Base-by-base conservation (phyloP, 2,329 filamentous ascomycete species). In the Claviceps maximensis region DNA sequence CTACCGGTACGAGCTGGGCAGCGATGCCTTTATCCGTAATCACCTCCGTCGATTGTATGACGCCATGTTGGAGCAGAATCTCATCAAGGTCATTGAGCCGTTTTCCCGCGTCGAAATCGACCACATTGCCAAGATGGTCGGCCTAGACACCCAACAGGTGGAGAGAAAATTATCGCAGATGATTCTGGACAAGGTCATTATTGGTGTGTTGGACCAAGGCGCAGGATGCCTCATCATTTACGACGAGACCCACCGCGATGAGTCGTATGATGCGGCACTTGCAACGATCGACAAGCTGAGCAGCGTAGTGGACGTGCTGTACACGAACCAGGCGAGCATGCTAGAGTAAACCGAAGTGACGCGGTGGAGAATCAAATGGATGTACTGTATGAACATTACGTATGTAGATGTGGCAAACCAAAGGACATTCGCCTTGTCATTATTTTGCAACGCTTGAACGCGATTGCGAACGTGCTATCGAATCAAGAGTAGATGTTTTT, bases 81-180 rank as follows among this genome's bases (percentile, higher is more conserved):
- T 98, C 44, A 94, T 97, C 79, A 97, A 98, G 77, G 93, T 98
- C 58, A 98, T 98, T 67, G 93, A 98, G 77, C 93, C 93, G 23
- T 98, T 97, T 74, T 95, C 88, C 64, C 83, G 90, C 57, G 93
- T 98, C 52, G 93, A 98, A 73, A 95, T 98, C 63, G 86, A 85
- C 62, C 93, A 98, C 69, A 89, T 98, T 63, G 91, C 93, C 61
- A 89, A 93, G 76, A 95, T 97, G 86, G 93, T 98, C 51, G 90
- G 91, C 41, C 78, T 98, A 57, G 93, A 97, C 69, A 95, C 88
- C 27, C 85, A 89, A 69, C 91, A 97, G 74, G 93, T 98, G 55
- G 94, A 98, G 80, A 83, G 90, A 62, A 98, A 98, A 78, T 78
- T 98, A 58, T 94, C 88, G 47, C 94, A 98, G 78, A 98, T 98